Evolutionary conservation across 257 asterid species (phyloP), one percentile per base, ranked within the genome.

Genomic region (Thymus mandschuricus): DNA sequence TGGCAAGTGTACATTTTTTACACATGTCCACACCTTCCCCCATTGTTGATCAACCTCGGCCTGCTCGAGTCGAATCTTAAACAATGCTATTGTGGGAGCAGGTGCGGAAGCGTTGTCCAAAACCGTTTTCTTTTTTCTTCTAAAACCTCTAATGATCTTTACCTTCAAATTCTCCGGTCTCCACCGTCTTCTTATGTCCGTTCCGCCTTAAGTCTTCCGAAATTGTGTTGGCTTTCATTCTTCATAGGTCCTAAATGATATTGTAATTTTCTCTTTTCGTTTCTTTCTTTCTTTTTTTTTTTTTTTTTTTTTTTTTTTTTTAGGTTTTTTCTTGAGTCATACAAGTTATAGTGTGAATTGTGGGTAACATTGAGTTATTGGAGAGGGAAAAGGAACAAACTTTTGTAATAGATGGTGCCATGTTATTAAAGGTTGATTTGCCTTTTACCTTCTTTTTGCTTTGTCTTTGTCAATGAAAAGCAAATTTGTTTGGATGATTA

Each of bases 41-140:
- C 72, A 70, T 79, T 76, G 80, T 80, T 84, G 91, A 74, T 87
- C 97, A 89, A 92, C 96, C 98, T 92, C 96, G 90, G 89, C 93
- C 92, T 85, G 92, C 82, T 86, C 85, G 81, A 61, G 76, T 62
- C 58, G 71, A 75, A 84, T 65, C 76, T 67, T 79, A 45, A 74
- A 71, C 49, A 75, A 65, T 60, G 82, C 64, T 70, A 63, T 58
- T 75, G 71, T 44, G 69, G 86, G 61, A 81, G 85, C 85, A 77
- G 96, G 96, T 43, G 83, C 96, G 40, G 96, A 92, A 89, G 98
- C 86, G 95, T 89, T 89, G 97, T 87, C 79, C 92, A 81, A 64
- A 66, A 61, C 58, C 11, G 21, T 21, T 21, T 65, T 50, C 58
- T 21, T 35, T 59, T n/a, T 1, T 35, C 1, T 66, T 15, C 2